Evolutionary conservation across 1,284 basidiomycete species (phyloP), one percentile per base, ranked within the genome.

Genomic region (Exobasidium rhododendri): DNA sequence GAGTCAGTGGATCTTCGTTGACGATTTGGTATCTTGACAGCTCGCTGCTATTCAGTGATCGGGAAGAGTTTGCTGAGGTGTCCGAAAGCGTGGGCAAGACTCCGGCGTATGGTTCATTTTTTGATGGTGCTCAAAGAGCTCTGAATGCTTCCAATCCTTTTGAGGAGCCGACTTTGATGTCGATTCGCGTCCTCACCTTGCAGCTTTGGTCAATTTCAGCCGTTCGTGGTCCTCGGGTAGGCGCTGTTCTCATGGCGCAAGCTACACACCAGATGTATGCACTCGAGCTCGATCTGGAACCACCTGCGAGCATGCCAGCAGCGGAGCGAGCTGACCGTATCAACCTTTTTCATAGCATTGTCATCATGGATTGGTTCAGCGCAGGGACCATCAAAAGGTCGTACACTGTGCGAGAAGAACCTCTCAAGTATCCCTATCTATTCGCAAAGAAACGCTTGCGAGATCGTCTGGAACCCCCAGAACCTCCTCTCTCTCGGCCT

Each of bases 271-370:
- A 72, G 58, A 70, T 72, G 24, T 62, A 69, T 20, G 59, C 69
- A 3, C 64, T 74, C 4, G 67, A 72, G 22, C 60, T 75, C 30
- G 72, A 75, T 58, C 52, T 65, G 26, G 74, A 75, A 24, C 74
- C 74, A 2, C 64, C 71, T 45, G 56, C 62, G 6, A 31, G 55
- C 5, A 54, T 75, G 11, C 70, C 74, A 0, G 20, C 30, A 3
- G 62, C 64, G 7, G 70, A 74, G 58, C 62, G 66, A 43, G 61
- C 58, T 44, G 62, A 70, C 29, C 72, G 74, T 24, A 62, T 75
- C 58, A 57, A 63, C 10, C 58, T 74, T 22, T 75, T 68, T 47
- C 62, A 64, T 2, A 62, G 62, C 0, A 61, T 75, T 14, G 67
- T 64, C 56, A 58, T 65, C 28, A 45, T 58, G 11, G 72, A 75